Evolutionary conservation across 441 rosid genomes (phyloP), one percentile per base, ranked within the genome.

Genomic region (Erodium texanum): DNA sequence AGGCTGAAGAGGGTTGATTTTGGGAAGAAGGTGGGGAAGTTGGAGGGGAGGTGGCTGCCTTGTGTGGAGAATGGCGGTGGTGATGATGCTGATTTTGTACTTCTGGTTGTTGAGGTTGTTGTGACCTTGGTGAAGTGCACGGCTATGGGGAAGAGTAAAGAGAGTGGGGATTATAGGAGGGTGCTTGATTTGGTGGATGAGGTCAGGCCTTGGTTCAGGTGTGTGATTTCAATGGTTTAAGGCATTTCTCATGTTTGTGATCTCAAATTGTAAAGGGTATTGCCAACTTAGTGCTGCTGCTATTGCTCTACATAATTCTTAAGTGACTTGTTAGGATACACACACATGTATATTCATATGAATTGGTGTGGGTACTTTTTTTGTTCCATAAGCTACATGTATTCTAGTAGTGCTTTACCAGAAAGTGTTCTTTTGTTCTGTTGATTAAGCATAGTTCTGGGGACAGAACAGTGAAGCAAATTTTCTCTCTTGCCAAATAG

Each of bases 131-230:
- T 88, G 56, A 88, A 82, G 77, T 84, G 85, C 14, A 81, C 79
- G 59, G 88, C 85, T 0, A 73, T 75, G 82, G 68, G 74, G 23
- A 79, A 74, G 75, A 81, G 86, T 41, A 75, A 68, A 69, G 90
- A 82, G 16, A 68, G 67, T 27, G 73, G 59, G 64, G 82, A 70
- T 73, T 86, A 81, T 72, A 75, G 67, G 52, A 82, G 68, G 71
- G 79, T 77, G 24, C 77, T 88, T 32, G 45, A 62, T 24, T 66
- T 94, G 79, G 80, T 87, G 19, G 82, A 80, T 38, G 95, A 92
- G 80, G 93, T 83, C 34, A 73, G 71, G 65, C 86, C 71, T 4
- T 94, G 99, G 96, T 83, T 83, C 76, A 73, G 88, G 98, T 94
- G 38, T 16, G 69, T 20, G 66, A 12, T 14, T 61, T 61, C 29